Conservation (phyloP, 345 rosid species). For the Dimocarpus longan region DNA sequence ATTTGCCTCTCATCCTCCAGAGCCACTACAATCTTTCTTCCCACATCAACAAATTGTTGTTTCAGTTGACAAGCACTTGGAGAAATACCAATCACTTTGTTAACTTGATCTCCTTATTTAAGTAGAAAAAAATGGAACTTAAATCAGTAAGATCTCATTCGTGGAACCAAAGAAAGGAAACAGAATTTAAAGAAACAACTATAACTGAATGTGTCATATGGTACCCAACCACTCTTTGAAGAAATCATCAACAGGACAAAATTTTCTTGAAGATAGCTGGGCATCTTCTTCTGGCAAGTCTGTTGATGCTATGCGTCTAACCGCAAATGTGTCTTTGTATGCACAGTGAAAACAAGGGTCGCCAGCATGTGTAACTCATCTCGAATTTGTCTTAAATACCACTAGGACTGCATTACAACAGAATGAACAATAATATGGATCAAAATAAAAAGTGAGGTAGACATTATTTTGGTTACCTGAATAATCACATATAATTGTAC, state of each 20-base stretch:
- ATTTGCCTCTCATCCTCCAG: not conserved
- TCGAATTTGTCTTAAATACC: not conserved
- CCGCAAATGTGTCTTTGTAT: not conserved
- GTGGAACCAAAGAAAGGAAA: no score
- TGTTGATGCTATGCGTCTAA: not conserved
- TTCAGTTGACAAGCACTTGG: not conserved
- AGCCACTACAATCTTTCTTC: not conserved
- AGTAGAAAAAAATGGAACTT: not conserved
- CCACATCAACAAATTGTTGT: not conserved
- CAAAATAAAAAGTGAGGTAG: not conserved
- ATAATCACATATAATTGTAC: no score
- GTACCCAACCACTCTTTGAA: not conserved
- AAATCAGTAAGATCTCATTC: not conserved
- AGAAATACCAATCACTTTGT: not conserved
- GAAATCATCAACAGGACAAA: not conserved
- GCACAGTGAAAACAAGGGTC: conserved; percentile 9
- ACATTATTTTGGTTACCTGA: no score
- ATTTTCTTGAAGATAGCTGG: not conserved
- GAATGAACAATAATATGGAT: not conserved
- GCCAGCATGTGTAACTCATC: not conserved
- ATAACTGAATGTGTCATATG: not conserved
- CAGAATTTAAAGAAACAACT: no score
- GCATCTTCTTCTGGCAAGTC: not conserved
- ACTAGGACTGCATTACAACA: not conserved
- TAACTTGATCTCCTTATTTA: not conserved